Evolutionary conservation across 2,329 filamentous ascomycete genomes (phyloP), one percentile per base, ranked within the genome.

Genomic region (Corinectria fuckeliana): DNA sequence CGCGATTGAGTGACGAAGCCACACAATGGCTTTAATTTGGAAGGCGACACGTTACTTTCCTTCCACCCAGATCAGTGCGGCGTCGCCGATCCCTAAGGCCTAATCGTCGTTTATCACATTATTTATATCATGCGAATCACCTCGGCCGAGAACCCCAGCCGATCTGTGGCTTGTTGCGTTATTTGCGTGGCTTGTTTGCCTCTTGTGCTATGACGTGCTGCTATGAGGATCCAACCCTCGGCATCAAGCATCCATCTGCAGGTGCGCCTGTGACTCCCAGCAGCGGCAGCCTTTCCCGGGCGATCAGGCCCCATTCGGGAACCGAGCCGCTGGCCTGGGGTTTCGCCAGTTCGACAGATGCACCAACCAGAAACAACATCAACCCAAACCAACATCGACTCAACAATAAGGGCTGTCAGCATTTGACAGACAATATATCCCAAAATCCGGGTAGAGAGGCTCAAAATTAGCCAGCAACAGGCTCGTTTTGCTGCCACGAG

Each of bases 91-190:
- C 56, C 26, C 39, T 53, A 21, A n/a, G n/a, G n/a, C 49, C 34
- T 53, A 49, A 58, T 58, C 56, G 34, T 42, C 56, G n/a, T 21
- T 32, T 39, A 47, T 54, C 25, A 50, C 45, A n/a, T 59, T 55
- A 59, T 59, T 59, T 59, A 54, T 59, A 59, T 45, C 50, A 59
- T 54, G 50, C 56, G 23, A 53, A 50, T 50, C 50, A 30, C 13
- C 32, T 41, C 32, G 20, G 34, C 42, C 30, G 16, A 28, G 32
- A 49, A 50, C 16, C 26, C 38, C 42, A 38, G 23, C 23, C 7
- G 21, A 28, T 32, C 20, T 20, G 48, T 48, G 48, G 48, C 55
- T 58, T 14, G 18, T 41, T 25, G 50, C 28, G 25, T 41, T 36
- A 13, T 30, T 48, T 16, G 7, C n/a, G 11, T 36, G 13, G 39